Evolutionary conservation across 441 rosid genomes (phyloP).

Genomic region (Gossypium trilobum): DNA sequence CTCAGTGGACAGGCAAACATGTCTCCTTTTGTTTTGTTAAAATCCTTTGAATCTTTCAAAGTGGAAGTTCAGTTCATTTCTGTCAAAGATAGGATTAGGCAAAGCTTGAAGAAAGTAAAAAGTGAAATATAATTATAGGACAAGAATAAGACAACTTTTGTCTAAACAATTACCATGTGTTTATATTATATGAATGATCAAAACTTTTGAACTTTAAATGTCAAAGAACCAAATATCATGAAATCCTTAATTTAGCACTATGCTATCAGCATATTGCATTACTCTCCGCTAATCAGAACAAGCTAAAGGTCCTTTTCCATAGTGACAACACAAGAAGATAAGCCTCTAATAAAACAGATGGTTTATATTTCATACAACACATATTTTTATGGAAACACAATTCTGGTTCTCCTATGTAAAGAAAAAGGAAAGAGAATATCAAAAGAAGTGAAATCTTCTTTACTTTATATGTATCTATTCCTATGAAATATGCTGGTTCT

Average conservation of each 20-base stretch:
- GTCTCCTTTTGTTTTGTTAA: slow-evolving; percentile 1
- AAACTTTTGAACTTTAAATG: not conserved
- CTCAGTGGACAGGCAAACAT: not conserved
- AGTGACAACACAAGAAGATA: not conserved
- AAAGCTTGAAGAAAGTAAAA: slow-evolving; percentile 1
- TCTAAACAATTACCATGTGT: not conserved
- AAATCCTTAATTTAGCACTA: not conserved
- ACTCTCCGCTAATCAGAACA: not conserved
- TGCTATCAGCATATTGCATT: not conserved
- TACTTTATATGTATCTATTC: not conserved
- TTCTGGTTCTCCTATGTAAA: too few species aligned
- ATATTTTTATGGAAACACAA: too few species aligned
- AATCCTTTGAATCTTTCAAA: not conserved
- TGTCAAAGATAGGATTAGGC: slow-evolving; percentile 9
- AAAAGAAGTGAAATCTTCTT: too few species aligned
- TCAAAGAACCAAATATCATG: not conserved
- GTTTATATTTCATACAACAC: not conserved
- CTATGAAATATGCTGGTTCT: not conserved
- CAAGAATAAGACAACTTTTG: not conserved
- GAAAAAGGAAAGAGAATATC: too few species aligned
- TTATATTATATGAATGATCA: not conserved
- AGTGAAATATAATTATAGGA: not conserved
- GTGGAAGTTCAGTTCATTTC: not conserved
- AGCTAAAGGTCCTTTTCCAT: not conserved
- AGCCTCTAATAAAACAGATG: not conserved